These are phyloP conservation scores for Termitomyces sp. DNA, from an alignment of 768 basidiomycete genomes.

Conservation along the genomic window DNA sequence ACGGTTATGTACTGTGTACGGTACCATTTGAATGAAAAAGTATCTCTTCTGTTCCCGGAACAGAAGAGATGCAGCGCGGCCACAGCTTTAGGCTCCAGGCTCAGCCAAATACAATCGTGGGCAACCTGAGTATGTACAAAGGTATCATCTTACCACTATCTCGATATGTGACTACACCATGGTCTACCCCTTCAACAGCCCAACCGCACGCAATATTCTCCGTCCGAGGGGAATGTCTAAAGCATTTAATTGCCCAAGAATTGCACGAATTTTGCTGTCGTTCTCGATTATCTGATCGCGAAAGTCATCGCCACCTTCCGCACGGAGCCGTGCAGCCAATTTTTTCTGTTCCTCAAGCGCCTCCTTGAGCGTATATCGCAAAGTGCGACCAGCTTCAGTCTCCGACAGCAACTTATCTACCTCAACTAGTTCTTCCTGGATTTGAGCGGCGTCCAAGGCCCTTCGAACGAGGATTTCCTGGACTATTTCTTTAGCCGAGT, in stretches of 20 bases:
- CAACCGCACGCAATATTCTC: background rate
- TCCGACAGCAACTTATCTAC: slow-evolving; percentile 16
- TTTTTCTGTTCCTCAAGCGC: slow-evolving; percentile 8
- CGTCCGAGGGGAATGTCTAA: slow-evolving; percentile 21
- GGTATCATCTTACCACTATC: no score
- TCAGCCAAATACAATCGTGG: no score
- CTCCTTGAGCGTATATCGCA: slow-evolving; percentile 15
- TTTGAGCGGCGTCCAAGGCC: slow-evolving; percentile 15
- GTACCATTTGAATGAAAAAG: no score
- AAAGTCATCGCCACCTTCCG: slow-evolving; percentile 8
- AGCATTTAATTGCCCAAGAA: slow-evolving; percentile 16
- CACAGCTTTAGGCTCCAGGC: background rate
- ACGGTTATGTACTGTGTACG: no score
- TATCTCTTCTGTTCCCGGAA: no score
- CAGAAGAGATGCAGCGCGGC: background rate
- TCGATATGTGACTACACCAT: background rate
- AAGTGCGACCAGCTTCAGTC: slow-evolving; percentile 16
- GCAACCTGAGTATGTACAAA: no score
- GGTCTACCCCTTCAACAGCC: background rate
- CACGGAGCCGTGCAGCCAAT: slow-evolving; percentile 2
- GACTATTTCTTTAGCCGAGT: slow-evolving; percentile 24
- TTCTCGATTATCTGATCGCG: slow-evolving; percentile 12
- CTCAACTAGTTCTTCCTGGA: slow-evolving; percentile 21
- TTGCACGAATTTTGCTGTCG: slow-evolving; percentile 17
- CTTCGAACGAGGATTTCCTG: slow-evolving; percentile 12